Evolutionary conservation across 1,284 basidiomycete genomes (phyloP), one percentile per base, ranked within the genome.

Genomic region (Papiliotrema flavescens): DNA sequence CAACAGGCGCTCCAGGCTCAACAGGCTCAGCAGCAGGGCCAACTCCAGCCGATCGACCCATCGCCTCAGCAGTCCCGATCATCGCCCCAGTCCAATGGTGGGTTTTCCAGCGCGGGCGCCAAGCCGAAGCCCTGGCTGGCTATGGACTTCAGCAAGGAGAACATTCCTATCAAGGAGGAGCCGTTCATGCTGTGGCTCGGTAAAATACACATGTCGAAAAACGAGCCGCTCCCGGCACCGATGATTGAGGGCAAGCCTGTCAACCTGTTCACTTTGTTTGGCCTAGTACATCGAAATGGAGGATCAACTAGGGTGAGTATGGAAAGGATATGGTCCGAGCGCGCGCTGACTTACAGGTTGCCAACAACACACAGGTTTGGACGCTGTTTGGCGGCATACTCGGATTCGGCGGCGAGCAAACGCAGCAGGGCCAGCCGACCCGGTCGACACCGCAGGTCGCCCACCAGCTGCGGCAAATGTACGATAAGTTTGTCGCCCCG

Each of bases 271-370:
- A 53, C 53, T 39, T 50, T 72, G 14, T 67, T 72, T 51, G 60
- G 56, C 15, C 53, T 69, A 13, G 70, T 70, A 8, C 56, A 67
- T 52, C 60, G 59, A 41, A 70, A 68, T 47, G 67, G 66, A 28
- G 70, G 70, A 17, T 61, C 61, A 52, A 62, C 58, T 2, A 62
- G 63, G 40, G 68, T 69, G 51, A 61, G 67, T 56, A 13, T 13
- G 14, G 9, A n/a, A 7, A 28, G 44, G 19, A 28, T 14, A n/a
- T 32, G 43, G 23, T 24, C 15, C 7, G 8, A 47, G 19, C 37
- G 11, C 15, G 28, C 34, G 28, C 40, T 49, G 37, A 47, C 20
- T 2, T 22, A 13, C 26, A 49, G 32, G 39, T 41, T 42, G 50
- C 22, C 34, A 46, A 49, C 26, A 51, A 44, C 20, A 36, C 32